A percentile compares a stretch with the other conserved stretches of the same genome.
These are phyloP conservation scores for Eucalyptus pauciflora DNA, from an alignment of 345 rosid species.

Conservation along the genomic window DNA sequence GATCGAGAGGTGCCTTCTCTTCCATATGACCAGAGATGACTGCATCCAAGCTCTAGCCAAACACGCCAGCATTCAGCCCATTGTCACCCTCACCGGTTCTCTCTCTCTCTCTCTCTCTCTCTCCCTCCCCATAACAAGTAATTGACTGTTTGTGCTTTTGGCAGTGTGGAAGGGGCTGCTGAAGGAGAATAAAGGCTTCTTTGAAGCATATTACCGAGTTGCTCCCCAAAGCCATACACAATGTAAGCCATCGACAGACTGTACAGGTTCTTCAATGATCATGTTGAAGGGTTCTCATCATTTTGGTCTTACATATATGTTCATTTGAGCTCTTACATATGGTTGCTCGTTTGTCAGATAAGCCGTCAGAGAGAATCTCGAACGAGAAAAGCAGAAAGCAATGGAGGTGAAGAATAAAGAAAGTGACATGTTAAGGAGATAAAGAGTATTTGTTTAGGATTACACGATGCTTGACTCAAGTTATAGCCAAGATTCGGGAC, in stretches of 20 bases:
- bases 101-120: background rate
- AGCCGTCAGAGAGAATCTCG: background rate
- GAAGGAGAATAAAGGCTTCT: conserved; percentile 36
- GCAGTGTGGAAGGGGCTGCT: conserved; percentile 39
- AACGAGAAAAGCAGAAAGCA: background rate
- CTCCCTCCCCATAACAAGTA: background rate
- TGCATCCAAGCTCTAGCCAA: conserved; percentile 25
- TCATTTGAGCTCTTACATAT: background rate
- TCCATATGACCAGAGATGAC: conserved; percentile 35
- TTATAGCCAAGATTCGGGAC: background rate
- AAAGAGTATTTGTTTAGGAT: background rate
- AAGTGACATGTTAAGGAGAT: background rate
- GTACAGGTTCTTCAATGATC: background rate
- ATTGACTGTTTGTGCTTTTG: background rate
- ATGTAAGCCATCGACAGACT: background rate
- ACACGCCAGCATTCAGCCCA: conserved; percentile 27
- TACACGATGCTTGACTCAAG: background rate
- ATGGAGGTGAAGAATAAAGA: background rate
- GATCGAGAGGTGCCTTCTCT: conserved; percentile 42
- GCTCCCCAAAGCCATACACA: background rate
- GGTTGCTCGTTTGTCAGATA: background rate
- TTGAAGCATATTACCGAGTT: conserved; percentile 17
- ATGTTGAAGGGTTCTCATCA: background rate
- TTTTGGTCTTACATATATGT: background rate
- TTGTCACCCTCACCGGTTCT: conserved; percentile 25